These are phyloP conservation scores for Hysterangium stoloniferum DNA, from an alignment of 768 basidiomycete genomes.

Conservation along the genomic window DNA sequence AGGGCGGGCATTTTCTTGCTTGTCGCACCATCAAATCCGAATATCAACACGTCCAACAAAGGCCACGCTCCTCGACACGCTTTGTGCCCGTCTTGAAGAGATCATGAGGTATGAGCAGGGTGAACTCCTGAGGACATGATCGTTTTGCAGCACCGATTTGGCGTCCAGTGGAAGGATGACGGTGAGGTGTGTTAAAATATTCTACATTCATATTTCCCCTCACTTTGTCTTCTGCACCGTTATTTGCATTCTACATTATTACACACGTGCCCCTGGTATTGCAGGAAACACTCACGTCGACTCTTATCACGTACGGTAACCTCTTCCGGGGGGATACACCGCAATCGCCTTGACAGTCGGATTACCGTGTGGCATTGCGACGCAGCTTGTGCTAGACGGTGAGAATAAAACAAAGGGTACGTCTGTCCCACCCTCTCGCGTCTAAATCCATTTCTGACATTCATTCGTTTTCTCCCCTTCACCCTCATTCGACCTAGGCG, in stretches of 20 bases:
- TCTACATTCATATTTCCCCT: no score
- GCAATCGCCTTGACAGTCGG: conserved; percentile 94
- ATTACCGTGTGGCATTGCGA: conserved; percentile 89
- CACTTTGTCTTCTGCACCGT: not conserved
- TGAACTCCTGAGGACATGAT: conserved; percentile 94
- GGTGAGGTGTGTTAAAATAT: conserved; percentile 44
- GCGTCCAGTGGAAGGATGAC: conserved; percentile 85
- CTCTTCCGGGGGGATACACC: conserved; percentile 62
- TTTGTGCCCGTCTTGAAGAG: conserved; percentile 83
- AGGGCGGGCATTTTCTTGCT: conserved; percentile 66
- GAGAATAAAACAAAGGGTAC: no score
- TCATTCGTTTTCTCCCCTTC: no score
- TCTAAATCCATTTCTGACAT: no score
- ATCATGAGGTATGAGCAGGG: conserved; percentile 88
- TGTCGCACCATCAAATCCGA: no score
- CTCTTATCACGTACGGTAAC: conserved; percentile 82
- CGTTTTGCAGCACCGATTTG: conserved; percentile 97
- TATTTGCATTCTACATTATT: not conserved
- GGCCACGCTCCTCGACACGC: conserved; percentile 91
- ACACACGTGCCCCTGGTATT: no score
- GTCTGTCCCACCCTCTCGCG: no score
- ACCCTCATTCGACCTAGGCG: no score
- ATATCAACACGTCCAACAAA: no score
- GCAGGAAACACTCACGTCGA: conserved; percentile 88
- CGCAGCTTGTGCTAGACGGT: conserved; percentile 87